Evolutionary conservation across 805 yeast species (phyloP).

Genomic region (Babjeviella inositovora): DNA sequence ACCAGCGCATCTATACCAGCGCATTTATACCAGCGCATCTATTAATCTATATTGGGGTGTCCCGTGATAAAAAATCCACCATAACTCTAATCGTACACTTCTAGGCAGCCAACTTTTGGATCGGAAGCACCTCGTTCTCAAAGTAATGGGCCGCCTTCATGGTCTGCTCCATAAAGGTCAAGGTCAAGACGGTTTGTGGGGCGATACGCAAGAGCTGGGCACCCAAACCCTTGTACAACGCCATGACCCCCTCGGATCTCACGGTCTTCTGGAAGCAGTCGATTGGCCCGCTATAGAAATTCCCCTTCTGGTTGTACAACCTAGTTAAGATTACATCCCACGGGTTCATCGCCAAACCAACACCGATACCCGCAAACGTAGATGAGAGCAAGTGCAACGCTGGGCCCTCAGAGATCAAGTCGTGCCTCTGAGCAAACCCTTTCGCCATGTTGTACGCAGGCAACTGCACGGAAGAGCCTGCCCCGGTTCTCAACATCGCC

Average conservation of each 20-base stretch:
- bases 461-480: constrained; percentile 89
- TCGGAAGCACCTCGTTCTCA: too few relatives aligned
- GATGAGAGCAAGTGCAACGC: constrained; percentile 59
- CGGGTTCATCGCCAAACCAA: constrained; percentile 92
- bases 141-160: constrained; percentile 38
- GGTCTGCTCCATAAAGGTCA: constrained; percentile 93
- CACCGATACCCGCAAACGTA: constrained; percentile 78
- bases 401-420: constrained; percentile 45
- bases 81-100: too few relatives aligned
- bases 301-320: constrained; percentile 87
- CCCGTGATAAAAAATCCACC: too few relatives aligned
- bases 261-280: constrained; percentile 84
- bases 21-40: too few relatives aligned
- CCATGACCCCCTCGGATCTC: constrained; percentile 66
- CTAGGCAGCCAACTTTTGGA: too few relatives aligned
- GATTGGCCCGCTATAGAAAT: constrained; percentile 69
- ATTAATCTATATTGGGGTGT: too few relatives aligned
- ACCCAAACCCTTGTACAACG: constrained; percentile 87
- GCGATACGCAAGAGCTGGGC: constrained; percentile 88
- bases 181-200: constrained; percentile 83
- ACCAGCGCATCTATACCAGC: too few relatives aligned
- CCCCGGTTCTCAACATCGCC: constrained; percentile 86
- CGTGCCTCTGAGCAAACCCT: constrained; percentile 33
- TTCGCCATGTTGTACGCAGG: constrained; percentile 81
- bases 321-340: constrained; percentile 93